Conservation (phyloP, 2,329 filamentous ascomycete species). For the Fusarium sp. region DNA sequence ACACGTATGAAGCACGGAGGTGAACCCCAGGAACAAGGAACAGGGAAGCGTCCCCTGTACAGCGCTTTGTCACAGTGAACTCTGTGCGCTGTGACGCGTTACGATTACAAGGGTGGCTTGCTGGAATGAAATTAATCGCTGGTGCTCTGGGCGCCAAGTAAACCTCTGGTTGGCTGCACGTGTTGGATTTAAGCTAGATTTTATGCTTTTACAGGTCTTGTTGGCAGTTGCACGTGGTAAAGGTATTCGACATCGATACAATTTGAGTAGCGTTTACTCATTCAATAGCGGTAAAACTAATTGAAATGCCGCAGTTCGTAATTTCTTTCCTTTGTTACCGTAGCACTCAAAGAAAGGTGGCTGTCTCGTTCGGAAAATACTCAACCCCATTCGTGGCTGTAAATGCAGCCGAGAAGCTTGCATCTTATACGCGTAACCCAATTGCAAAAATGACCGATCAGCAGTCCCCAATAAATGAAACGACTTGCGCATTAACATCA, state of each 20-base stretch:
- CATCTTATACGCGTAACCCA: not conserved
- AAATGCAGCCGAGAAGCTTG: not conserved
- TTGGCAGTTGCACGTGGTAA: not conserved
- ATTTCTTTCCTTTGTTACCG: not conserved
- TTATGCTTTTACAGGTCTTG: not conserved
- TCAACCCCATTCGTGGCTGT: not conserved
- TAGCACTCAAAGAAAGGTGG: not conserved
- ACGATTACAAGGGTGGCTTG: slow-evolving; percentile 9
- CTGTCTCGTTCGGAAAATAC: not conserved
- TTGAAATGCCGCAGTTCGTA: not conserved
- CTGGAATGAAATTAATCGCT: slow-evolving; percentile 16
- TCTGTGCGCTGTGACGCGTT: slow-evolving; percentile 3
- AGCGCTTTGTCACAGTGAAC: not conserved
- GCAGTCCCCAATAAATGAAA: not conserved
- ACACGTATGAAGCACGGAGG: slow-evolving; percentile 26
- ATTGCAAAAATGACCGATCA: not conserved
- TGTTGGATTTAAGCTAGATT: not conserved
- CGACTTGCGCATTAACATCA: not conserved
- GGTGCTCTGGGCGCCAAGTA: not conserved
- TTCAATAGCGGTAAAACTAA: not conserved
- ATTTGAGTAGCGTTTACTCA: not conserved
- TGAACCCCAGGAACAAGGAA: slow-evolving; percentile 7
- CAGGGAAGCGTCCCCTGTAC: not conserved
- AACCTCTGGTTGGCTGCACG: slow-evolving; percentile 6
- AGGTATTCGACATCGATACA: not conserved